phyloP scores from a whole-genome alignment of 495 filamentous ascomycete genomes.

The Aspergillus nidulans region DNA sequence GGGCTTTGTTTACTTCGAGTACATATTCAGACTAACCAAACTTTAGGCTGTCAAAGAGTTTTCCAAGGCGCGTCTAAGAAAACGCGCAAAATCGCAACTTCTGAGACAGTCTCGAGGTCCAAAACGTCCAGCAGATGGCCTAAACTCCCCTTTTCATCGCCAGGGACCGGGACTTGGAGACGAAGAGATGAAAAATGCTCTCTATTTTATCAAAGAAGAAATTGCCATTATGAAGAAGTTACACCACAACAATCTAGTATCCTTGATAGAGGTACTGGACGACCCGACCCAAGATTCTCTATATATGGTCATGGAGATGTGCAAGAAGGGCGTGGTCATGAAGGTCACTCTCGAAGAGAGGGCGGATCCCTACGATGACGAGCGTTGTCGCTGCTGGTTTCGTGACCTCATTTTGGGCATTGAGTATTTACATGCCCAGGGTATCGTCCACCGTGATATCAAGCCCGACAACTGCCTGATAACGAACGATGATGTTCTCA shows the following conservation, averaged over 20 bases:
- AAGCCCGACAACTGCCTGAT: slow-evolving; percentile 95
- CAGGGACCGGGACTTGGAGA: slow-evolving; percentile 41
- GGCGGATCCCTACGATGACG: slow-evolving; percentile 78
- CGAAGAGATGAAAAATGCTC: slow-evolving; percentile 66
- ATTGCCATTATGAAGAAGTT: slow-evolving; percentile 99
- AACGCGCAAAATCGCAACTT: slow-evolving; percentile 87
- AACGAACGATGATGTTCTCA: slow-evolving; percentile 85
- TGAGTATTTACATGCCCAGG: slow-evolving; percentile 93
- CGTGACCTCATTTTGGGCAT: slow-evolving; percentile 93
- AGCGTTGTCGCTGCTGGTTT: slow-evolving; percentile 86
- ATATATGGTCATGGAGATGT: slow-evolving; percentile 99
- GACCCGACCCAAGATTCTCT: slow-evolving; percentile 92
- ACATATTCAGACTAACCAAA: background rate
- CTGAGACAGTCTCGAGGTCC: slow-evolving; percentile 62
- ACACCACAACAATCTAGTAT: slow-evolving; percentile 88
- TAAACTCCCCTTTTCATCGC: slow-evolving; percentile 60
- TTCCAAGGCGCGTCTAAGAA: slow-evolving; percentile 88
- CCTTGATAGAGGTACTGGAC: slow-evolving; percentile 88
- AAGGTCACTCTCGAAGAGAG: slow-evolving; percentile 83
- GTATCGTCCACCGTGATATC: slow-evolving; percentile 94
- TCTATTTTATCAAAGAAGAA: slow-evolving; percentile 89
- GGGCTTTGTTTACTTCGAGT: slow-evolving; percentile 15
- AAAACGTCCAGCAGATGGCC: slow-evolving; percentile 52
- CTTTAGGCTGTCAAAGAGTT: slow-evolving; percentile 92
- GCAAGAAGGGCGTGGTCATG: slow-evolving; percentile 97